Conservation (phyloP, 192 early-diverging fungal species). For the Backusella circina region DNA sequence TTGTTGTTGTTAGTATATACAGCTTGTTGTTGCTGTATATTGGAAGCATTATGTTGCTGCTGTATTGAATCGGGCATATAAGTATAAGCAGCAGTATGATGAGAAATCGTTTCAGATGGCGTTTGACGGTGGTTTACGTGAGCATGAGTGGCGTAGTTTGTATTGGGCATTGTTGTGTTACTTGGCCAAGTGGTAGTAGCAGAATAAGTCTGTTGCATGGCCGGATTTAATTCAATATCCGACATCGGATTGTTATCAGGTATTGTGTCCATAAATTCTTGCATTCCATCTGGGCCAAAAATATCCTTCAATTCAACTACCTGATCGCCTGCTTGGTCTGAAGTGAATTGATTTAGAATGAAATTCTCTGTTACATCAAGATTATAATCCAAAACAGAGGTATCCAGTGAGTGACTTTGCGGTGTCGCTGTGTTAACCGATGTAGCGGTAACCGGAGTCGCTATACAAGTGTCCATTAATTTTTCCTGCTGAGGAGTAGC, state of each 20-base stretch:
- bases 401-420: neutral
- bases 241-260: constrained; percentile 17
- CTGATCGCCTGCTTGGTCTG: constrained; percentile 38
- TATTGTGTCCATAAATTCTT: constrained; percentile 19
- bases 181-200: neutral
- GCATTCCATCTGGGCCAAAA: constrained; percentile 21
- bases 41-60: neutral
- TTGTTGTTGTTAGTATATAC: neutral
- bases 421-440: neutral
- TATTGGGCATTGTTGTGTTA: neutral
- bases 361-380: constrained; percentile 24
- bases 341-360: constrained; percentile 43
- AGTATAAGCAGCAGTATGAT: neutral
- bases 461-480: neutral
- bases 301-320: constrained; percentile 33
- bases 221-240: neutral
- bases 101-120: neutral
- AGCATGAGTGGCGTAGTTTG: neutral
- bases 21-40: neutral
- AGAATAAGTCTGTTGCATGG: neutral
- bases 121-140: neutral
- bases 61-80: neutral
- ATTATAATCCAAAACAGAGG: neutral
- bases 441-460: neutral
- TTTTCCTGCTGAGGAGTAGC: neutral